These are phyloP conservation scores for Myxozyma lipomycoides DNA, from an alignment of 805 yeast genomes.

Conservation along the genomic window DNA sequence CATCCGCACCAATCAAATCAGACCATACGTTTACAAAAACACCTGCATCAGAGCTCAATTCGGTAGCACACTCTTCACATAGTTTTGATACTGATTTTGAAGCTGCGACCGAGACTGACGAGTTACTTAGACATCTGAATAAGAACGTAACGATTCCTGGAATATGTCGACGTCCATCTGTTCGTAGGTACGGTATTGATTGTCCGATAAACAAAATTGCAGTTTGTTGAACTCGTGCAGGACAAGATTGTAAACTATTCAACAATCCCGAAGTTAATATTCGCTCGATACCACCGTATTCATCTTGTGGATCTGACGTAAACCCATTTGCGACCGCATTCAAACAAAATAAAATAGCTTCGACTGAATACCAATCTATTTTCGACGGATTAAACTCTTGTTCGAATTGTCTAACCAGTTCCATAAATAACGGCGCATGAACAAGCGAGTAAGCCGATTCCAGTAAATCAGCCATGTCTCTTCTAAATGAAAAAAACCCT, in stretches of 20 bases:
- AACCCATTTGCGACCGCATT: slow-evolving; percentile 53
- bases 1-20: slow-evolving; percentile 29
- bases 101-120: slow-evolving; percentile 40
- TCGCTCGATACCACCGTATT: slow-evolving; percentile 30
- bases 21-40: slow-evolving; percentile 12
- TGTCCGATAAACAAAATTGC: slow-evolving; percentile 57
- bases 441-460: slow-evolving; percentile 66
- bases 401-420: slow-evolving; percentile 36
- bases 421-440: slow-evolving; percentile 49
- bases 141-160: slow-evolving; percentile 53
- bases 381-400: slow-evolving; percentile 3
- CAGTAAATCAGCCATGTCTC: slow-evolving; percentile 72
- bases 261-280: slow-evolving; percentile 36
- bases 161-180: slow-evolving; percentile 46
- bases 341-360: slow-evolving; percentile 58
- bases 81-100: slow-evolving; percentile 56
- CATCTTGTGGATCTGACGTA: slow-evolving; percentile 38
- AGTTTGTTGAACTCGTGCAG: slow-evolving; percentile 42
- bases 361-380: slow-evolving; percentile 46
- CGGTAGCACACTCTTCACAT: slow-evolving; percentile 31
- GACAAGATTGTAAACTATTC: slow-evolving; percentile 27
- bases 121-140: slow-evolving; percentile 42
- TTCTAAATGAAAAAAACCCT: slow-evolving; percentile 66
- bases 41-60: slow-evolving; percentile 12
- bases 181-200: slow-evolving; percentile 45